Base-by-base conservation (phyloP, 1,284 basidiomycete genomes). In the Ustilago trichophora region DNA sequence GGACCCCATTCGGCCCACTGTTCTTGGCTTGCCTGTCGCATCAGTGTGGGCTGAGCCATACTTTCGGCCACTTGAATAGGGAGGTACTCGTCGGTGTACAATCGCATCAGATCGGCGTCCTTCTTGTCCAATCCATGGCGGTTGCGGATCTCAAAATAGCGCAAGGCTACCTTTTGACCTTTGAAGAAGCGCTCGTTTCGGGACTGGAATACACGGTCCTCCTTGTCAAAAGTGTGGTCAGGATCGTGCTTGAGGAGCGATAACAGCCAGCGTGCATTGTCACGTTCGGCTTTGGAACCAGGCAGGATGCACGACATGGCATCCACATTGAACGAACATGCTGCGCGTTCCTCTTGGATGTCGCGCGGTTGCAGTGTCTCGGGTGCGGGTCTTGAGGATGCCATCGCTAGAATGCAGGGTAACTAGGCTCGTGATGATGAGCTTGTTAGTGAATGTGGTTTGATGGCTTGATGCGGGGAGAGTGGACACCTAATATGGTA, bases 31-130 rank as follows among this genome's bases (percentile, higher is more conserved):
- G 70, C 54, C 31, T 73, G 72, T 13, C 49, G 43, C 67, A 62
- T 55, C n/a, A 75, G 42, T 2, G 73, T 75, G 6, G 72, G 73
- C 43, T 73, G 71, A 4, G 66, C 71, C 73, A 75, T 75, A 26
- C 55, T 60, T 35, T 75, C 73, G 18, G 71, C 72, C 16, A 75
- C 73, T 27, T 75, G 73, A 36, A 75, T 59, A 19, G 71, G 56
- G 4, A 75, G 55, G 33, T 75, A 75, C 35, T 73, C 73, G 50
- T 75, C 73, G 16, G 70, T 64, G 46, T 54, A 74, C 24, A 75
- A 41, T 15, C 73, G 53, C 34, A 75, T 38, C 34, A 65, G 48
- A 46, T 75, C 73, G 22, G 68, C 57, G 19, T 75, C 73, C 51
- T 71, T 69, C 52, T 75, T 75, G 6, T 62, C 53, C 21, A 75